Base-by-base conservation (phyloP, 176 grass and related monocot species). In the Areca catechu region DNA sequence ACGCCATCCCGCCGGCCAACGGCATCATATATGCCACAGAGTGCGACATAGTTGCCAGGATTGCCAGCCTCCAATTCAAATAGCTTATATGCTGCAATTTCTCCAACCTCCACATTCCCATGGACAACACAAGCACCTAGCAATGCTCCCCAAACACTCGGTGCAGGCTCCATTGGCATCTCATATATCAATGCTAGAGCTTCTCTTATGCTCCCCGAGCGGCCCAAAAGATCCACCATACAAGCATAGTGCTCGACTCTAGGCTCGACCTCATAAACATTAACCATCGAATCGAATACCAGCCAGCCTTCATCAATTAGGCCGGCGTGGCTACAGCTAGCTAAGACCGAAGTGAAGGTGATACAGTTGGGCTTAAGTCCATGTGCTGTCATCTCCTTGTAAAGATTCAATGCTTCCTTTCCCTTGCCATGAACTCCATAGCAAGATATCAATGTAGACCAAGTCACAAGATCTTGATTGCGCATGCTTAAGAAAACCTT, bases 171-270 rank as follows among this genome's bases (percentile, higher is more conserved):
- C 68, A 76, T 79, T 1, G 79, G 79, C 79, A 83, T 88, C 68
- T 49, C 65, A 12, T 34, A 58, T 69, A 83, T 76, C 14, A 83
- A 15, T 12, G 18, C 28, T 1, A 83, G 60, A 73, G 76, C 79
- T 70, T 83, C 76, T 79, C 73, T 43, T 18, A 83, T 79, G 54
- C 49, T 66, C 27, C 71, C 76, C 56, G 63, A 69, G 63, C 72
- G 79, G 19, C 79, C 76, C 19, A 88, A 69, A 57, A 88, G 85
- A 34, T 83, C 76, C 29, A 88, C 79, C 76, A 83, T 72, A 66
- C 85, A 88, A 7, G 85, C 76, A 69, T 83, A 88, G 60, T 88
- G 85, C 63, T 88, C 79, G 20, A 61, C 43, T 16, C 49, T 72
- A 0, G 76, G 71, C 67, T 76, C 58, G 5, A 79, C 21, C 5